Evolutionary conservation across 1,139 yeast species (phyloP).

Genomic region (Candida albicans): DNA sequence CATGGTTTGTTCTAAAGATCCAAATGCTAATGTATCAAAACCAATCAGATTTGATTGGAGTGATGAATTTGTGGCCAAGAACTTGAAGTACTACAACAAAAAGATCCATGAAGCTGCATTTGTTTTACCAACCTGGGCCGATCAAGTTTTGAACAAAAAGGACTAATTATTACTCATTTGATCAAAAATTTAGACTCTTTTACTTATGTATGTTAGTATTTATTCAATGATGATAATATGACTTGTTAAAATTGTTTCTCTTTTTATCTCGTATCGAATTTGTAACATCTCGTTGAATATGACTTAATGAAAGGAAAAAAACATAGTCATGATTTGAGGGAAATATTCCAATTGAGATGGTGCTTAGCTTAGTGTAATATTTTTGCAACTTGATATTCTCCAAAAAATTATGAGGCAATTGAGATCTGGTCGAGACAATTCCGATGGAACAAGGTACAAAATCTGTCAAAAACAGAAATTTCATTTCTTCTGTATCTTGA

Average conservation of each 20-base stretch:
- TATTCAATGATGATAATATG: slow-evolving; percentile 2
- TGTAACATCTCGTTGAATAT: too few species aligned
- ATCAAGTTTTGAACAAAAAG: slow-evolving; percentile 33
- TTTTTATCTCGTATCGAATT: neutral
- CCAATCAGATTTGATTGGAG: slow-evolving; percentile 68
- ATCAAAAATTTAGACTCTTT: neutral
- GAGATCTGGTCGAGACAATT: too few species aligned
- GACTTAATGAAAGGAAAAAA: too few species aligned
- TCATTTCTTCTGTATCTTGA: too few species aligned
- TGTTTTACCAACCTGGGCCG: slow-evolving; percentile 87
- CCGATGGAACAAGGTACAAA: too few species aligned
- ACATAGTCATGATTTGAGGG: too few species aligned
- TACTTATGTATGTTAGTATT: neutral
- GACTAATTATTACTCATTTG: slow-evolving; percentile 11
- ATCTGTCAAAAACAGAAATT: too few species aligned
- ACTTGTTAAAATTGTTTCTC: neutral
- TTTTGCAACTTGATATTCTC: too few species aligned
- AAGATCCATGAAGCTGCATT: slow-evolving; percentile 82
- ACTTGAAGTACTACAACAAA: slow-evolving; percentile 78
- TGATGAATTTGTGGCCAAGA: slow-evolving; percentile 58
- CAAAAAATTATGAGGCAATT: too few species aligned
- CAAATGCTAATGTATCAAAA: slow-evolving; percentile 56
- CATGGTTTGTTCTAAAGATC: slow-evolving; percentile 86
- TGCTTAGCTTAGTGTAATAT: too few species aligned
- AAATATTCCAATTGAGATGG: too few species aligned